Conservation (phyloP, 768 basidiomycete species). For the Leccinum imitatum region DNA sequence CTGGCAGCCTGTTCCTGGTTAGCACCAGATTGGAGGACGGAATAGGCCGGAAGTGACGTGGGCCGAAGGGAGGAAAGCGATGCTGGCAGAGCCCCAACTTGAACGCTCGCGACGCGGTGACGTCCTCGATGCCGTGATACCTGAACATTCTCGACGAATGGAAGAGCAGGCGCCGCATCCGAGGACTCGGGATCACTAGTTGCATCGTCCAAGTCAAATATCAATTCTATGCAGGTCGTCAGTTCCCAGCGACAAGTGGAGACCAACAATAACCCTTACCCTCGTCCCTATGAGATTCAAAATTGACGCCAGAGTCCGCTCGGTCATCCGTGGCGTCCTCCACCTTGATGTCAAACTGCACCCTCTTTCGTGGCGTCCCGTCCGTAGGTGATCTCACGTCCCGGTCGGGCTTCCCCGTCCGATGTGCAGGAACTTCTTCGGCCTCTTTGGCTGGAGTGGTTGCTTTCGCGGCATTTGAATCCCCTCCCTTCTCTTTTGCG, state of each 20-base stretch:
- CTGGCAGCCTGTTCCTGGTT: not conserved
- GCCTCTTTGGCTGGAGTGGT: conserved; percentile 10
- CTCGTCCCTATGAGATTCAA: conserved; percentile 39
- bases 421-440: conserved; percentile 12
- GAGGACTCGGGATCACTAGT: conserved; percentile 31
- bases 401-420: conserved; percentile 19
- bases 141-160: conserved; percentile 33
- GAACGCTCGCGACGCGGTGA: conserved; percentile 28
- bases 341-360: conserved; percentile 71
- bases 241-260: not conserved
- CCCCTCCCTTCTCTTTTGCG: conserved; percentile 8
- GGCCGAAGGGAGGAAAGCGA: conserved; percentile 63
- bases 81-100: conserved; percentile 44
- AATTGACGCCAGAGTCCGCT: conserved; percentile 33
- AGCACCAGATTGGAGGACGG: conserved; percentile 43
- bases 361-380: conserved; percentile 51
- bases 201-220: conserved; percentile 71
- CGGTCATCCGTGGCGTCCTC: conserved; percentile 49
- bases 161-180: conserved; percentile 37
- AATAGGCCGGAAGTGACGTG: conserved; percentile 65
- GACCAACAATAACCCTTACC: conserved; percentile 37
- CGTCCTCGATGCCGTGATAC: conserved; percentile 27
- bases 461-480: conserved; percentile 14
- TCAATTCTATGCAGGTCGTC: conserved; percentile 46
- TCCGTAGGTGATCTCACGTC: conserved; percentile 29